Evolutionary conservation across 2,329 filamentous ascomycete species (phyloP), one percentile per base, ranked within the genome.

Genomic region (Alternaria gansuensis): DNA sequence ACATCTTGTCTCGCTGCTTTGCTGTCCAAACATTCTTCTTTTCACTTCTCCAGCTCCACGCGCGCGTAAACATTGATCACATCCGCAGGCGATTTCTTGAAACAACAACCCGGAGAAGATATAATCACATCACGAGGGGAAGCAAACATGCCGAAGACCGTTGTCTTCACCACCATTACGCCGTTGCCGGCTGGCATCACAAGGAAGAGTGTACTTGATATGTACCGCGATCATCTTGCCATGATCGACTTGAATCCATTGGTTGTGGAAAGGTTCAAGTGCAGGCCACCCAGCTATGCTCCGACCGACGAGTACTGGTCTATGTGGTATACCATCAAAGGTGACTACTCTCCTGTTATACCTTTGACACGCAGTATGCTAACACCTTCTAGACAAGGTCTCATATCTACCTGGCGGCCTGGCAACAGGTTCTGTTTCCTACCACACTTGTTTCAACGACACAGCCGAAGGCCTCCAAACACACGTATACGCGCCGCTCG

Each of bases 181-280:
- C 90, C 92, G 17, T 83, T 96, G 31, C 92, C 93, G 8, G 68
- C 85, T 2, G 82, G 82, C 66, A 85, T 95, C 65, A 82, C 87
- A 46, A 86, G 91, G 54, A 83, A 89, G 65, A 84, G 86, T n/a
- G 91, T 91, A 40, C 75, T 96, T 63, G 83, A 86, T 53, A 91
- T 91, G 66, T 87, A 96, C 31, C 91, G 92, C 76, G 84, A 90
- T 76, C 92, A 96, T 78, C 76, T 84, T 49, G 88, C 88, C 68
- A 96, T 97, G 89, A 96, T 96, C 71, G 89, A 94, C 73, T 82
- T 96, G 57, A 96, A 96, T 76, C 92, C 92, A 1, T 83, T 96
- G 46, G 89, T 96, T 54, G 87, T 90, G 62, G 87, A 90, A 60
- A 85, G 91, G 57, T 84, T 88, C 66, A 83, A 82, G 31, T 91